These are phyloP conservation scores for Phaeosphaeria sp. DNA, from an alignment of 2,329 filamentous ascomycete species.

Conservation along the genomic window DNA sequence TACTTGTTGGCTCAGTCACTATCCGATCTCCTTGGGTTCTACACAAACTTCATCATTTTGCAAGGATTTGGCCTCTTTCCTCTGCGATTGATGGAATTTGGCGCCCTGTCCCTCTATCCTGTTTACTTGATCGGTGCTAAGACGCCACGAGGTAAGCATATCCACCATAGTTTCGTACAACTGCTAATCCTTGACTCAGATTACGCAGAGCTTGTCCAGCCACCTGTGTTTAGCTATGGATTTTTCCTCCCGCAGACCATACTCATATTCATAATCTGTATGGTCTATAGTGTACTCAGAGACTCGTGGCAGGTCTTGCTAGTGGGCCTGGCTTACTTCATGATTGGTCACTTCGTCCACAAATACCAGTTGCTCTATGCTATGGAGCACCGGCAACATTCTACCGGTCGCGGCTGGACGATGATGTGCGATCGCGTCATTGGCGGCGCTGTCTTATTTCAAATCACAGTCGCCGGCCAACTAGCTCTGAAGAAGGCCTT, in stretches of 20 bases:
- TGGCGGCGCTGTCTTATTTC: conserved; percentile 85
- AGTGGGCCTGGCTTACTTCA: conserved; percentile 83
- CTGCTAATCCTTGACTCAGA: conserved; percentile 57
- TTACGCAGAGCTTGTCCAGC: conserved; percentile 79
- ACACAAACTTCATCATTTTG: conserved; percentile 91
- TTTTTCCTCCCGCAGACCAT: conserved; percentile 94
- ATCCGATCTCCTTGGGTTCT: conserved; percentile 78
- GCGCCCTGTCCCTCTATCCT: conserved; percentile 82
- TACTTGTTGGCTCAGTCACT: conserved; percentile 77
- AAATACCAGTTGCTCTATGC: conserved; percentile 98
- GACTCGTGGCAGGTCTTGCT: conserved; percentile 81
- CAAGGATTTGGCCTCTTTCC: conserved; percentile 94
- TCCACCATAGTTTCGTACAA: background rate
- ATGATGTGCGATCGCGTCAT: conserved; percentile 95
- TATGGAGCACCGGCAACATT: conserved; percentile 96
- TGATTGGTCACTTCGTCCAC: conserved; percentile 85
- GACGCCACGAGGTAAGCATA: conserved; percentile 71
- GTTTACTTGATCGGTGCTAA: conserved; percentile 78
- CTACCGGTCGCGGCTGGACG: conserved; percentile 91
- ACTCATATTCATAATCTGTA: conserved; percentile 91
- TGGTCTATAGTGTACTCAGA: conserved; percentile 89
- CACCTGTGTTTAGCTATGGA: conserved; percentile 91
- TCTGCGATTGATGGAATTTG: conserved; percentile 88
- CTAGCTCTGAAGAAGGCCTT: conserved; percentile 78
- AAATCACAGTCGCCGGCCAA: conserved; percentile 88